Conservation (phyloP, 2,329 filamentous ascomycete species). For the Colletotrichum liriopes region DNA sequence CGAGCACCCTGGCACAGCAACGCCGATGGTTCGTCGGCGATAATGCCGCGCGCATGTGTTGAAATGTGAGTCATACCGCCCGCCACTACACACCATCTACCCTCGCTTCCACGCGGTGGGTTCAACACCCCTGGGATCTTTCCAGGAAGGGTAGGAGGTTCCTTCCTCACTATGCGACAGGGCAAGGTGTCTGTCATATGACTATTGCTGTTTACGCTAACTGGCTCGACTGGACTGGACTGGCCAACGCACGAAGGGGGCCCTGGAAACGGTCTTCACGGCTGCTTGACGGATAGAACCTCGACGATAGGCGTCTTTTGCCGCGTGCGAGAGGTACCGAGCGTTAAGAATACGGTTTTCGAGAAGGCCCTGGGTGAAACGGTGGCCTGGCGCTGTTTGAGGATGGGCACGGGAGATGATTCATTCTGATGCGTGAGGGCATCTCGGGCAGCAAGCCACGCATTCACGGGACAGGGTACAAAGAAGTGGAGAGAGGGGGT, state of each 20-base stretch:
- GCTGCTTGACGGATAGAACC: neutral
- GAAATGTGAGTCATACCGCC: constrained; percentile 37
- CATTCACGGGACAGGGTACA: neutral
- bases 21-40: constrained; percentile 37
- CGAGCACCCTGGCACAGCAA: neutral
- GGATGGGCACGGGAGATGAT: constrained; percentile 1
- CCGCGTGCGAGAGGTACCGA: neutral
- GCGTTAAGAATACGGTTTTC: neutral
- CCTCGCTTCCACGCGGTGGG: constrained; percentile 5
- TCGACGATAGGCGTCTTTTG: neutral
- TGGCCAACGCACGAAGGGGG: constrained; percentile 7
- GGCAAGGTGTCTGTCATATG: constrained; percentile 4
- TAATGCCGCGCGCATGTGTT: constrained; percentile 10
- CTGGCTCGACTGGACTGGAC: neutral
- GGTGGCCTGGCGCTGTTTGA: constrained; percentile 2
- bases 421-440: neutral
- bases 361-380: neutral
- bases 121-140: constrained; percentile 9
- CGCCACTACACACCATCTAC: constrained; percentile 1
- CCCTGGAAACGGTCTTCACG: constrained; percentile 8
- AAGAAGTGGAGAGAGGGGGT: neutral
- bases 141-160: neutral
- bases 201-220: neutral
- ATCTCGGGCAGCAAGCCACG: neutral
- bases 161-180: neutral